phyloP scores from a whole-genome alignment of 768 basidiomycete species.

The Arthromyces matolae region DNA sequence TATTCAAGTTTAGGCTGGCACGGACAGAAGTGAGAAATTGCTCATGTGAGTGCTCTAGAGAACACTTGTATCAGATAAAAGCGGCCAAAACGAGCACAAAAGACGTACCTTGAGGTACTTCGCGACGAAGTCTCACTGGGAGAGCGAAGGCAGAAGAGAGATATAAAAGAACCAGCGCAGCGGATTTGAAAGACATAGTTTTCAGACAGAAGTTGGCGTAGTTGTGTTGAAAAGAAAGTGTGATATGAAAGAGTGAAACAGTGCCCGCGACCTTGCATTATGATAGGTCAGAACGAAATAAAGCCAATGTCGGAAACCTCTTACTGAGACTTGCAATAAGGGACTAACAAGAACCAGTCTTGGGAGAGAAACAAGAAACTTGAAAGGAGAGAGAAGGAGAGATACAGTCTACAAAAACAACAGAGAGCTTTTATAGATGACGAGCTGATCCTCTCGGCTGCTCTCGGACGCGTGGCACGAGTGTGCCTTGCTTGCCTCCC shows the following conservation, averaged over 20 bases:
- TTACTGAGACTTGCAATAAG: slow-evolving; percentile 24
- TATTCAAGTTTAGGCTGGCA: slow-evolving; percentile 46
- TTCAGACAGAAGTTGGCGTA: slow-evolving; percentile 19
- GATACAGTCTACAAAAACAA: neutral
- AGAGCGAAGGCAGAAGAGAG: slow-evolving; percentile 33
- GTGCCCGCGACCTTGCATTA: slow-evolving; percentile 8
- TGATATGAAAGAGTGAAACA: slow-evolving; percentile 13
- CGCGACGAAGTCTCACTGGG: slow-evolving; percentile 43
- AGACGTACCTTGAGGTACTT: slow-evolving; percentile 60
- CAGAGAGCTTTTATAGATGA: slow-evolving; percentile 2
- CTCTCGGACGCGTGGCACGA: neutral
- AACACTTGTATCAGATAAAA: slow-evolving; percentile 8
- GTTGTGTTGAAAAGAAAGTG: slow-evolving; percentile 20
- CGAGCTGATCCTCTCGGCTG: neutral
- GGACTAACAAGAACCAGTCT: slow-evolving; percentile 51
- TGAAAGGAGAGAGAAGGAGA: slow-evolving; percentile 19
- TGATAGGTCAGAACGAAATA: neutral
- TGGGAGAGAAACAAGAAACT: slow-evolving; percentile 39
- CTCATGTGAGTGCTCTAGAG: slow-evolving; percentile 63
- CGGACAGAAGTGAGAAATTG: slow-evolving; percentile 50
- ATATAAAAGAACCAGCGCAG: slow-evolving; percentile 32
- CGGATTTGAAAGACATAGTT: slow-evolving; percentile 30
- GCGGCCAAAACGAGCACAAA: neutral
- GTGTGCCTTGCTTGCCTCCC: neutral
- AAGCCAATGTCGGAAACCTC: too few relatives aligned